Base-by-base conservation (phyloP, 805 yeast genomes). In the Candida fluviatilis region DNA sequence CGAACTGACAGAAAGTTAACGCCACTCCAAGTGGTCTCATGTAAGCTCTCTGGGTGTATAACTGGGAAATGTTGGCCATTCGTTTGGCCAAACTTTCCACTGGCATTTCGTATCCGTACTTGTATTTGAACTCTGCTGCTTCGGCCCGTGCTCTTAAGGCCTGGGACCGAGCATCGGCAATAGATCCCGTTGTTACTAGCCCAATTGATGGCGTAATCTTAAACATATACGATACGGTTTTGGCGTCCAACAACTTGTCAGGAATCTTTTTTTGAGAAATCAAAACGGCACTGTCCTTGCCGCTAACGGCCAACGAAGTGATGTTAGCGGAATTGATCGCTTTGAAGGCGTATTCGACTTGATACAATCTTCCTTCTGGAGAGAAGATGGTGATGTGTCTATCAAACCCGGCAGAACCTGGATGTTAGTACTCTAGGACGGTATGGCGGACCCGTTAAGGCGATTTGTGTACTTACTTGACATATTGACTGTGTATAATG, bases 11-110 rank as follows among this genome's bases (percentile, higher is more conserved):
- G 54, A 91, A 83, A 18, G 96, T 88, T 56, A 89, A 73, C 19
- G 95, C 87, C 42, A 91, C 96, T 27, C 99, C 99, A 49, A 89
- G 72, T 18, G 99, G 99, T 64, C 99, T 80, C 98, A 93, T 93
- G 64, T 91, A 91, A 8, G 98, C 98, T 58, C 97, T 77, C 66
- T 93, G 99, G 30, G 99, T 93, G 64, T 89, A 93, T 46, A 93
- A 78, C 70, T 93, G 99, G 35, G 95, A 84, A 57, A 89, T 68
- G 60, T 93, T 93, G 39, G 98, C 98, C 85, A 93, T 83, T 60
- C 97, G 77, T 68, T 91, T 91, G 29, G 96, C 86, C 53, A 90
- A 70, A 18, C 84, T 87, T 57, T 88, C 96, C 46, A 86, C 87
- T 2, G 98, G 98, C 88, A 93, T 90, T 57, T 87, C 96, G 59